Percentiles rank a stretch among this genome's conserved stretches.
Evolutionary conservation across 2,329 filamentous ascomycete species (phyloP).

Genomic region (Blastomyces parvus): DNA sequence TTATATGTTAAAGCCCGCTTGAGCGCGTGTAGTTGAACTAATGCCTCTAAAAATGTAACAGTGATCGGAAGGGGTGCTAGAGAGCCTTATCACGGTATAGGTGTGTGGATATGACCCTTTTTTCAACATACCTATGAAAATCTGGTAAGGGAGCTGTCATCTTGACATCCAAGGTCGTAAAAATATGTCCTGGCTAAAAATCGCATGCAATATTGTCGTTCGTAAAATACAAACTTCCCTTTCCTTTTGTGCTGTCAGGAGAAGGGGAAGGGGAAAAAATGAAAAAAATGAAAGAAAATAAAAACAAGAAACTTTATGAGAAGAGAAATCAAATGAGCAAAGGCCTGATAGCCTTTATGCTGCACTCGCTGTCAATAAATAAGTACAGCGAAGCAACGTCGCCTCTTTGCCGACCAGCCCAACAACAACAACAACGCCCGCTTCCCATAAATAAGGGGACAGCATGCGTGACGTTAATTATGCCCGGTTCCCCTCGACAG

Average conservation of each 20-base stretch:
- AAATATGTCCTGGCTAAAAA: background rate
- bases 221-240: conserved; percentile 3
- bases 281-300: background rate
- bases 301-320: background rate
- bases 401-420: background rate
- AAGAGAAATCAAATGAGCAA: background rate
- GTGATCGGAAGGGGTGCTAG: background rate
- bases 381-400: background rate
- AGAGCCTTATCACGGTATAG: background rate
- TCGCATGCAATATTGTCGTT: background rate
- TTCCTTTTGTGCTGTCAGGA: background rate
- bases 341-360: background rate
- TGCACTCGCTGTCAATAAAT: conserved; percentile 1
- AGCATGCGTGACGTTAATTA: background rate
- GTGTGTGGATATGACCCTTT: background rate
- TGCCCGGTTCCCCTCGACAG: background rate
- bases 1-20: conserved; percentile 7
- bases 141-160: conserved; percentile 21
- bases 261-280: background rate
- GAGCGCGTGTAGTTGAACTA: conserved; percentile 5
- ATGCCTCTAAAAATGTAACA: background rate
- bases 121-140: conserved; percentile 26
- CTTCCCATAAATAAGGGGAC: background rate
- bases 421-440: background rate
- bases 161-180: background rate